These are phyloP conservation scores for Mucor plumbeus DNA, from an alignment of 371 early-diverging fungal genomes.

Conservation along the genomic window DNA sequence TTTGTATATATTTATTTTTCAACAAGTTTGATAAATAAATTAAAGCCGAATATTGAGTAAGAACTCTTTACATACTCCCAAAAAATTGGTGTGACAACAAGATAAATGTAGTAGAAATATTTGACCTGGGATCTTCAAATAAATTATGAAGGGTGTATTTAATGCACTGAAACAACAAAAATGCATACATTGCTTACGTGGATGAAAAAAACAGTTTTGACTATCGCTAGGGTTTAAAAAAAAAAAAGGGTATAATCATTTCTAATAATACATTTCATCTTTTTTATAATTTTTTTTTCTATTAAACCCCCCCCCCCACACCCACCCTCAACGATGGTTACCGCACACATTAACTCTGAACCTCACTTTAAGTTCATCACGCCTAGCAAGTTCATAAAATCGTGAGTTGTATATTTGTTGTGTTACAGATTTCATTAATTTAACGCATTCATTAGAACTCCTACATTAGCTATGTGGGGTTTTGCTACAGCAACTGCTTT, in stretches of 20 bases:
- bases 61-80: neutral
- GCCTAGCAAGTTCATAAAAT: neutral
- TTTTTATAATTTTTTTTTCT: neutral
- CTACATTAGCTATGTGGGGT: conserved; percentile 51
- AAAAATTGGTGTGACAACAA: neutral
- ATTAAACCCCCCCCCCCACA: too few relatives aligned
- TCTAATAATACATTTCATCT: neutral
- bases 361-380: conserved; percentile 3
- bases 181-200: neutral
- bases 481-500: conserved; percentile 44
- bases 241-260: neutral
- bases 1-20: too few relatives aligned
- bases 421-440: too few relatives aligned
- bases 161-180: neutral
- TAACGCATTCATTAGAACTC: conserved; percentile 14
- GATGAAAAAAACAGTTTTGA: neutral
- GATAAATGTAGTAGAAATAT: neutral
- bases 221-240: neutral
- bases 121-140: neutral
- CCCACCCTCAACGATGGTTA: neutral
- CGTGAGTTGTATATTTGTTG: neutral
- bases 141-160: too few relatives aligned
- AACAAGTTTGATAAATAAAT: too few relatives aligned
- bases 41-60: neutral
- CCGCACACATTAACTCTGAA: neutral